Evolutionary conservation across 192 early-diverging fungal genomes (phyloP).

Genomic region (Podila verticillata): DNA sequence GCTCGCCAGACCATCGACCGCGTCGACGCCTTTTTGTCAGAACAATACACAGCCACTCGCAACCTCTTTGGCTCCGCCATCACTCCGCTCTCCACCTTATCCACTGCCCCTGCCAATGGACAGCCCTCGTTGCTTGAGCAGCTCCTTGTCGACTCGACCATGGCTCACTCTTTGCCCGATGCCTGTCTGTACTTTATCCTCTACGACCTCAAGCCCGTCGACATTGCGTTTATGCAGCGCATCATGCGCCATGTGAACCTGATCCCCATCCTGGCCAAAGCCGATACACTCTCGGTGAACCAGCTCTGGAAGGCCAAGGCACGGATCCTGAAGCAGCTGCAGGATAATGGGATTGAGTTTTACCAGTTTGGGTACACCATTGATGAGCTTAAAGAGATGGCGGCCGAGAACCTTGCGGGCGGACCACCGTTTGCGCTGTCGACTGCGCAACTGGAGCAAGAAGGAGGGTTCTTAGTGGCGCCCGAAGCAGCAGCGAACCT

Average conservation of each 20-base stretch:
- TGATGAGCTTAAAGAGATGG: conserved; percentile 42
- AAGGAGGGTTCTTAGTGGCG: neutral
- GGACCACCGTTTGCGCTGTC: conserved; percentile 45
- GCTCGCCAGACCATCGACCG: conserved; percentile 32
- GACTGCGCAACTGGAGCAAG: conserved; percentile 29
- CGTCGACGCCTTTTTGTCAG: conserved; percentile 32
- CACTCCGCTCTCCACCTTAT: conserved; percentile 28
- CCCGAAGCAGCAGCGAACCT: conserved; percentile 8
- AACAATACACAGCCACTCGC: conserved; percentile 34
- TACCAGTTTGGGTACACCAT: conserved; percentile 34
- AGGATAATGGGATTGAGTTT: conserved; percentile 46
- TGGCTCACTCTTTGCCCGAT: conserved; percentile 44
- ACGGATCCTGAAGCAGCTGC: conserved; percentile 59
- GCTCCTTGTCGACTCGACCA: conserved; percentile 39
- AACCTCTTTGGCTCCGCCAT: conserved; percentile 33
- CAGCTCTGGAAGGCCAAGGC: conserved; percentile 91
- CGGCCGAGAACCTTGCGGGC: conserved; percentile 27
- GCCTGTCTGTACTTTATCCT: conserved; percentile 48
- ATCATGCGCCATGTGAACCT: conserved; percentile 92
- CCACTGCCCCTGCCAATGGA: conserved; percentile 9
- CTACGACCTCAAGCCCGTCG: conserved; percentile 75
- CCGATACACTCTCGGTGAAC: conserved; percentile 89
- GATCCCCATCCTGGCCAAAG: conserved; percentile 94
- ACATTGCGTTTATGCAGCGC: conserved; percentile 97
- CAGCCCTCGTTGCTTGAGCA: conserved; percentile 29